A percentile compares a stretch with the other conserved stretches of the same genome.
These are phyloP conservation scores for Adansonia rubrostipa DNA, from an alignment of 441 rosid species.

Conservation along the genomic window DNA sequence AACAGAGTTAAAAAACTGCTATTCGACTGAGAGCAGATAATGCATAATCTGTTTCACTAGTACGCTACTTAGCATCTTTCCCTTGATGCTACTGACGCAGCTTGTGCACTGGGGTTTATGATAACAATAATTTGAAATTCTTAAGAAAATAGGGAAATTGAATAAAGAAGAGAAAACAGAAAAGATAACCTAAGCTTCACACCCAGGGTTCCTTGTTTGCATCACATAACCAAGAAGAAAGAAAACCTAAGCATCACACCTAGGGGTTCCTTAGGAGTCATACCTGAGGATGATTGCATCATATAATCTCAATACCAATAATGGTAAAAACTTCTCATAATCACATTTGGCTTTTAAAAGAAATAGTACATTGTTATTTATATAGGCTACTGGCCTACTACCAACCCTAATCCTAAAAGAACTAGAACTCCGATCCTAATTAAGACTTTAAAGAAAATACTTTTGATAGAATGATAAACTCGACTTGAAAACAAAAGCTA, in stretches of 20 bases:
- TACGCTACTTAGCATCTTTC: background rate
- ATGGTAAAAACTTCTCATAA: background rate
- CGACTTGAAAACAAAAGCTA: background rate
- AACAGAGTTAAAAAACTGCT: background rate
- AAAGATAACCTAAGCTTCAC: background rate
- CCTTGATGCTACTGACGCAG: background rate
- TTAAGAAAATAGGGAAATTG: background rate
- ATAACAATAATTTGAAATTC: background rate
- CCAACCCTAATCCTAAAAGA: background rate
- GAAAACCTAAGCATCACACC: background rate
- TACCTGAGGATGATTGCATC: background rate
- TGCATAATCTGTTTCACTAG: background rate
- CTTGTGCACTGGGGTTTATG: background rate
- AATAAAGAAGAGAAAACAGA: background rate
- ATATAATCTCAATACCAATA: background rate
- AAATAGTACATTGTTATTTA: background rate
- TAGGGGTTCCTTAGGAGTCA: background rate
- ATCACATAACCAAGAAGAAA: background rate
- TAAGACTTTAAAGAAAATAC: conserved; percentile 1
- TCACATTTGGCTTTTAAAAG: background rate
- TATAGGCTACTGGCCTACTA: background rate
- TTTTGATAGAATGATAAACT: background rate
- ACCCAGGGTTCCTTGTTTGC: background rate
- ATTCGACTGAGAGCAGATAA: background rate
- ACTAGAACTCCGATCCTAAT: background rate